Evolutionary conservation across 306 rosid genomes (phyloP).

Genomic region (Malus orientalis): DNA sequence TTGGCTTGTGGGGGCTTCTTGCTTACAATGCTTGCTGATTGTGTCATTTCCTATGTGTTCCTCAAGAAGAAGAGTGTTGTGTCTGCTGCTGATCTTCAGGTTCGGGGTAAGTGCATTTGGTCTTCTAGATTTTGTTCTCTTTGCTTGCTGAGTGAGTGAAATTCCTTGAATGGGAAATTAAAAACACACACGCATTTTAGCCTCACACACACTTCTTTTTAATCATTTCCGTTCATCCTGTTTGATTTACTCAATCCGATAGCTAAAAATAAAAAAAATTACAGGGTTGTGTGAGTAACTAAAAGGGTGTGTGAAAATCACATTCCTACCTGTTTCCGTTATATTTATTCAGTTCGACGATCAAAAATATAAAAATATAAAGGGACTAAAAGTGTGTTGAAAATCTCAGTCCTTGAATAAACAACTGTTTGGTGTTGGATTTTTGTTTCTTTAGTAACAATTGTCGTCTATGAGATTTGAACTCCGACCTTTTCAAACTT

Average conservation of each 20-base stretch:
- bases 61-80: slow-evolving; percentile 5
- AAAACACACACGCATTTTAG: too few species aligned
- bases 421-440: background rate
- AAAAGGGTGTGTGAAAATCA: too few species aligned
- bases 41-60: slow-evolving; percentile 31
- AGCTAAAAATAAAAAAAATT: too few species aligned
- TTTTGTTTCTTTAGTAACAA: background rate
- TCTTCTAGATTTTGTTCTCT: background rate
- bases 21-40: slow-evolving; percentile 65
- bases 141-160: background rate
- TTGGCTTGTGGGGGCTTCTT: slow-evolving; percentile 60
- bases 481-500: background rate
- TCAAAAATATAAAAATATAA: too few species aligned
- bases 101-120: background rate
- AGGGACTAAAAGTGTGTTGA: too few species aligned
- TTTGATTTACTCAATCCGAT: too few species aligned
- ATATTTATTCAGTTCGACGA: too few species aligned
- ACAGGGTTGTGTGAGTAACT: too few species aligned
- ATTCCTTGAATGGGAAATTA: background rate
- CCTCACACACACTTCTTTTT: too few species aligned
- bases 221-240: too few species aligned
- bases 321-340: too few species aligned
- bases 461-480: background rate
- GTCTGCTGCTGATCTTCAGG: slow-evolving; percentile 18
- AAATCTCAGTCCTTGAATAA: background rate